Evolutionary conservation across 306 rosid species (phyloP), one percentile per base, ranked within the genome.

Genomic region (Sophora flavescens): DNA sequence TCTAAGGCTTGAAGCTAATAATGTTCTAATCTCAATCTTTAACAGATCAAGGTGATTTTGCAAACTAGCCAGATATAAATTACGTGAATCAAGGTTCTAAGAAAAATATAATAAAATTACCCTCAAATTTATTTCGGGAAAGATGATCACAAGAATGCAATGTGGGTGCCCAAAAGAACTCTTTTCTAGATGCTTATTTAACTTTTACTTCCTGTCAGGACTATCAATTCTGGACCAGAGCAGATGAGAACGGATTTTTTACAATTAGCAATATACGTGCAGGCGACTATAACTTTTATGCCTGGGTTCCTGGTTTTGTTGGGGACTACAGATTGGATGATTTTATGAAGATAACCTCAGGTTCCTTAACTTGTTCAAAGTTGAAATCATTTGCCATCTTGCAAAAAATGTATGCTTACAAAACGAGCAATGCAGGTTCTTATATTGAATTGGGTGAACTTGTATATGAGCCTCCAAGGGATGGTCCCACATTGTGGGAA

Each of bases 401-500:
- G 33, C 62, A 18, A 63, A 39, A 41, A 51, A 42, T 58, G 38
- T 6, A 47, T 76, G 68, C 83, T 78, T 32, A 68, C 41, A 50
- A 36, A 82, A 76, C 30, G 47, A 72, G 14, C 51, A 18, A 41
- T 30, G 72, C 85, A 93, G 97, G 97, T 53, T 68, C 81, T 51
- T 65, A 69, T 26, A 83, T 76, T 59, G 89, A 88, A 35, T 17
- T 90, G 77, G 98, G 96, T 42, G 86, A 87, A 28, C 54, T 84
- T 58, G 87, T 88, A 30, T 93, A 80, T 62, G 86, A 90, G 76
- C 91, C 97, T 54, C 97, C 89, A 56, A 88, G 98, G 84, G 87
- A 86, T 68, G 98, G 96, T 26, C 89, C 96, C 2, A 93, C 98
- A 18, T 52, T 88, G 73, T 93, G 98, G 98, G 98, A 93, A 90